Conservation (phyloP, 306 rosid genomes). For the Lablab purpureus region DNA sequence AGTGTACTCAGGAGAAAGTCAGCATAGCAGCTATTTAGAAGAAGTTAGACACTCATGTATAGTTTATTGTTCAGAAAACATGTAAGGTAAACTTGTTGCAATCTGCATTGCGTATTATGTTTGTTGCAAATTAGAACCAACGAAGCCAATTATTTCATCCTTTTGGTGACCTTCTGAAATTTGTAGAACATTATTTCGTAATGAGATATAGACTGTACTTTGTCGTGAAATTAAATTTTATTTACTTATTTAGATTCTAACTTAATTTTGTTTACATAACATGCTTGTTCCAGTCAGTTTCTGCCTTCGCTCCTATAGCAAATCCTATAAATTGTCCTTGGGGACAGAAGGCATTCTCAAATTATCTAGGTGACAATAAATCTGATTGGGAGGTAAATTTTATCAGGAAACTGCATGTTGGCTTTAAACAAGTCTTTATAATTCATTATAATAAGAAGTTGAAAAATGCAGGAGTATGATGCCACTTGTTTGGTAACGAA, state of each 20-base stretch:
- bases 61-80: constrained; percentile 21
- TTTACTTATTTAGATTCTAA: constrained; percentile 31
- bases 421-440: constrained; percentile 18
- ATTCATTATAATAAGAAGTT: constrained; percentile 20
- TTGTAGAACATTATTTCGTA: constrained; percentile 7
- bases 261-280: constrained; percentile 8
- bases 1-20: not conserved
- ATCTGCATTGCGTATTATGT: not conserved
- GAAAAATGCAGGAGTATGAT: constrained; percentile 84
- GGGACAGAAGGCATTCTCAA: constrained; percentile 95
- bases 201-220: not conserved
- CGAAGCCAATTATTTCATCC: constrained; percentile 29
- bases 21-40: constrained; percentile 15
- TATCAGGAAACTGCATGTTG: constrained; percentile 16
- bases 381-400: constrained; percentile 86
- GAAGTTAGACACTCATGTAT: not conserved
- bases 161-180: not conserved
- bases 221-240: constrained; percentile 20
- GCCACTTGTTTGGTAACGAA: constrained; percentile 74
- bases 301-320: constrained; percentile 84
- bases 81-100: constrained; percentile 9
- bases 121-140: constrained; percentile 26
- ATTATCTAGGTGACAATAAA: constrained; percentile 82
- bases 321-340: constrained; percentile 88
- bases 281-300: constrained; percentile 73